Evolutionary conservation across 1,284 basidiomycete genomes (phyloP).

Genomic region (Ustilago esculenta): DNA sequence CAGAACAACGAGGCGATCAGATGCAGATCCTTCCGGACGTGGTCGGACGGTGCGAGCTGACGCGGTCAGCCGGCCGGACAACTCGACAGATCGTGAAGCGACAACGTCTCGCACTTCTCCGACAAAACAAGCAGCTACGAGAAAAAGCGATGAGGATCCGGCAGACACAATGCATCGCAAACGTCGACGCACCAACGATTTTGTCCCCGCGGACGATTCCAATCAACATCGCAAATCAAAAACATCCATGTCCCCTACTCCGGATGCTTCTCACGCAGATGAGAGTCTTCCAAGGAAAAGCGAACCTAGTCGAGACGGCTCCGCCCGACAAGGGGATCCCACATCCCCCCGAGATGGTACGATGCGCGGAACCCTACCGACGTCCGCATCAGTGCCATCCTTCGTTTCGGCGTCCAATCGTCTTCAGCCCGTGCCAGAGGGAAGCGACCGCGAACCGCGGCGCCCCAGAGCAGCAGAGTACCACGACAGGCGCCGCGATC

Average conservation of each 20-base stretch:
- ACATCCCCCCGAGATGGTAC: constrained; percentile 1
- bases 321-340: not conserved
- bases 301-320: constrained; percentile 8
- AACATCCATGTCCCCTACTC: not conserved
- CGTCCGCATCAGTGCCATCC: constrained; percentile 26
- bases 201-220: constrained; percentile 2
- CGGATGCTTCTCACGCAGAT: constrained; percentile 1
- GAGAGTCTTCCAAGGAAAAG: not conserved
- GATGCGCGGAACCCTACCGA: constrained; percentile 1
- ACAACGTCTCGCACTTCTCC: not conserved
- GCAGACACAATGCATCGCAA: constrained; percentile 20
- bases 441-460: not conserved
- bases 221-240: not conserved
- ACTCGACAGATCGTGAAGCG: not conserved
- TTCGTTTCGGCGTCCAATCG: constrained; percentile 7
- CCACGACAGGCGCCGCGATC: constrained; percentile 19
- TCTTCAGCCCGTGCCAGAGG: constrained; percentile 14
- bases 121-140: constrained; percentile 2
- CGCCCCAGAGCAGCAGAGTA: constrained; percentile 3
- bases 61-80: not conserved
- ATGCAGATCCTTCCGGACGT: not conserved
- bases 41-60: not conserved
- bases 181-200: constrained; percentile 37
- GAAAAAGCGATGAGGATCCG: constrained; percentile 4
- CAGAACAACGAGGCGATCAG: not conserved